Base-by-base conservation (phyloP, 108 stramenopile genomes). In the Aurantiochytrium sp. region DNA sequence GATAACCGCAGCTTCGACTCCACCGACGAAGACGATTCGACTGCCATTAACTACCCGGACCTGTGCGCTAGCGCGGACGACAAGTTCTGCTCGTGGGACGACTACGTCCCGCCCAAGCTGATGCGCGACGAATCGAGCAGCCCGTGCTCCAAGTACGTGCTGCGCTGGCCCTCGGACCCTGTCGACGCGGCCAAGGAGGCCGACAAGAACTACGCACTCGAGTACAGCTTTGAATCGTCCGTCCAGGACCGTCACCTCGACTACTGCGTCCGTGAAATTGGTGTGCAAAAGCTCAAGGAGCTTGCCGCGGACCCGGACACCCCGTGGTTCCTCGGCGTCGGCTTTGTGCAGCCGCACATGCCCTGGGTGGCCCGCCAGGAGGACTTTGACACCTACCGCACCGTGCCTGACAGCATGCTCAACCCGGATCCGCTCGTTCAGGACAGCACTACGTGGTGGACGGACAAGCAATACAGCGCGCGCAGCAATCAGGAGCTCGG, bases 301-400 rank as follows among this genome's bases (percentile, higher is more conserved):
- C 73, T 81, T 12, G 73, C 73, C 3, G 6, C 21, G 12, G 39
- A 81, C 73, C 12, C 73, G 6, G 12, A 12, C 24, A 12, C 10
- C 10, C 73, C 73, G 2, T 81, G 39, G 39, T 81, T 81, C 45
- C 45, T 81, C 42, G 45, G 42, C 39, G 73, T 81, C 17, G 73
- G 73, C n/a, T 81, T 81, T 2, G 73, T 48, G 50, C 73, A 48
- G 42, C 73, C 73, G 50, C 73, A 81, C 73, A 81, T 81, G 73
- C 73, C 73, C 10, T 81, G 73, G 73, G 41, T 69, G 1, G 73
- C 73, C 15, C 73, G 42, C 21, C 12, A 48, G 52, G 87, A 19
- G 22, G 41, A 69, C 42, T 45, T 21, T 19, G 45, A 45, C 68
- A 21, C 10, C 39, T 69, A 27, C 36, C 68, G 19, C 19, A 12